Percentiles rank a stretch among this genome's conserved stretches.
phyloP scores from a whole-genome alignment of 1,139 yeast genomes.

The Citeromyces hawaiiensis region DNA sequence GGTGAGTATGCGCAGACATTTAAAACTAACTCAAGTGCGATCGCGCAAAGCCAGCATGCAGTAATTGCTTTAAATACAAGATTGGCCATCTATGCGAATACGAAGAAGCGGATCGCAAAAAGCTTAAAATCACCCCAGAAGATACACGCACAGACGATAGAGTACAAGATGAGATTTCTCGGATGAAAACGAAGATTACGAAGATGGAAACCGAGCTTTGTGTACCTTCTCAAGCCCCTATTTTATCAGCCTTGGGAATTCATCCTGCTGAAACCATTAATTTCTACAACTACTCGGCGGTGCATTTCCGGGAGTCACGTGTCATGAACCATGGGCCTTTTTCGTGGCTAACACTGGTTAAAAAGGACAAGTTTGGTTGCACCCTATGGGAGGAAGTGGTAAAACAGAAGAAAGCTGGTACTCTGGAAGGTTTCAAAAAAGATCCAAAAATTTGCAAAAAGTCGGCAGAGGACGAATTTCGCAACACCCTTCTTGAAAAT shows the following conservation, averaged over 20 bases:
- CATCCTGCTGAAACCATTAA: conserved; percentile 16
- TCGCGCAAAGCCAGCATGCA: conserved; percentile 52
- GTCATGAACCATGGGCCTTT: conserved; percentile 34
- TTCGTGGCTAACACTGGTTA: conserved; percentile 30
- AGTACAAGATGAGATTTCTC: neutral
- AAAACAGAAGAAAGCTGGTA: conserved; percentile 12
- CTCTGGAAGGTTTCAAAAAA: conserved; percentile 3
- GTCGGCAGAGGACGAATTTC: conserved; percentile 11
- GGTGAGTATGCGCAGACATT: conserved; percentile 9
- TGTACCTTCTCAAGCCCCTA: neutral
- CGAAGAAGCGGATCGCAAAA: conserved; percentile 20
- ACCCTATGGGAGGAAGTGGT: conserved; percentile 17
- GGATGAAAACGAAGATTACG: neutral
- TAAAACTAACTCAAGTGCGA: conserved; percentile 27
- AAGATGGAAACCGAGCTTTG: neutral
- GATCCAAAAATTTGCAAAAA: conserved; percentile 8
- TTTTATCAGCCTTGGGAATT: neutral
- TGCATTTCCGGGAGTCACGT: conserved; percentile 23
- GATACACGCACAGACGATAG: neutral
- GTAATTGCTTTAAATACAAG: conserved; percentile 52
- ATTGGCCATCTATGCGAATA: conserved; percentile 57
- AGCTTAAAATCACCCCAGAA: neutral
- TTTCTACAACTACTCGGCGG: conserved; percentile 28
- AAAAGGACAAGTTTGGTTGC: conserved; percentile 31
- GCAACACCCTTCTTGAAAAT: conserved; percentile 17